Conservation (phyloP, 345 rosid genomes). For the Bretschneidera sinensis region DNA sequence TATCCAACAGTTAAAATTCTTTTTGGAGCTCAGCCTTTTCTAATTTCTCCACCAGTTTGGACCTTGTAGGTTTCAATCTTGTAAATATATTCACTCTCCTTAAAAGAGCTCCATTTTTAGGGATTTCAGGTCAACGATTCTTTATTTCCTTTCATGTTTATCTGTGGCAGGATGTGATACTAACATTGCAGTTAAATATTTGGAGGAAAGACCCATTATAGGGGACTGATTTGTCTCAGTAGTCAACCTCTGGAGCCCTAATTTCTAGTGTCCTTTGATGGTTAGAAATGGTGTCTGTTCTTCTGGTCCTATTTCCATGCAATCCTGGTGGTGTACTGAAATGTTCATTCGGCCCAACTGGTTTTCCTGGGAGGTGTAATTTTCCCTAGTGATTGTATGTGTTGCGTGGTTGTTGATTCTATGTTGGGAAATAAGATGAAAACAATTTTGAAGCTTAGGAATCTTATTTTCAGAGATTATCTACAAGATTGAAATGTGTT, state of each 20-base stretch:
- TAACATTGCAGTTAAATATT: slow-evolving; percentile 18
- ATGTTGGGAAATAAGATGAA: no score
- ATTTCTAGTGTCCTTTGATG: not conserved
- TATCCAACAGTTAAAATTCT: slow-evolving; percentile 34
- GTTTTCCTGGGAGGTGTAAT: not conserved
- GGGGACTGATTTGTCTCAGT: slow-evolving; percentile 16
- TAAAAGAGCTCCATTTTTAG: slow-evolving; percentile 34
- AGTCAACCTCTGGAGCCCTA: not conserved
- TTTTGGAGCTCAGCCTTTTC: slow-evolving; percentile 33
- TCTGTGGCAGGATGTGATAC: slow-evolving; percentile 10
- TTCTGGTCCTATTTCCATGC: not conserved
- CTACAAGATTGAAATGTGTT: no score
- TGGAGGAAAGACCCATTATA: slow-evolving; percentile 14
- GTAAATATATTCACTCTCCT: slow-evolving; percentile 38
- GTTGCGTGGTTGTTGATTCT: no score
- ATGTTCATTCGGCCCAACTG: no score
- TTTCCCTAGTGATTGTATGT: no score
- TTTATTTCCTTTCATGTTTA: slow-evolving; percentile 28
- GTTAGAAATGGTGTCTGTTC: no score
- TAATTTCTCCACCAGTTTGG: slow-evolving; percentile 7
- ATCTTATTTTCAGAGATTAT: no score
- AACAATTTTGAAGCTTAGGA: no score
- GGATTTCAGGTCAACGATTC: slow-evolving; percentile 38
- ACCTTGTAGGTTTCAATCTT: slow-evolving; percentile 18
- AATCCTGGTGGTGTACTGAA: not conserved